These are phyloP conservation scores for Suillus subalutaceus DNA, from an alignment of 768 basidiomycete species.

Conservation along the genomic window DNA sequence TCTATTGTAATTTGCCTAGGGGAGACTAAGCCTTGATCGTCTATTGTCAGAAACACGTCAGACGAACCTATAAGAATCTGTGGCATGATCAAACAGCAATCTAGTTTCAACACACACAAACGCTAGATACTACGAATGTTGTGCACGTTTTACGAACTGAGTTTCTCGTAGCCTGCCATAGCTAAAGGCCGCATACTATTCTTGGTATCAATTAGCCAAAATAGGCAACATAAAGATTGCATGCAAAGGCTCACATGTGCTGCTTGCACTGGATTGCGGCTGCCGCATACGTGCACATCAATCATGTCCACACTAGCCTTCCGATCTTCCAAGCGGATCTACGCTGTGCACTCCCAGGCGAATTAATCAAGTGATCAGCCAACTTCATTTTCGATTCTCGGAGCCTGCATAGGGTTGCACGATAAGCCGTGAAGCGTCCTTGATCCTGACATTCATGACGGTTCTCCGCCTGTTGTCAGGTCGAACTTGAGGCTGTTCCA, in stretches of 20 bases:
- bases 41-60: background rate
- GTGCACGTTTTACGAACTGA: background rate
- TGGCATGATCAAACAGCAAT: background rate
- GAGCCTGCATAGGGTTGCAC: background rate
- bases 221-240: background rate
- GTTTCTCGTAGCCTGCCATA: background rate
- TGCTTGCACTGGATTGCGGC: background rate
- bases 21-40: background rate
- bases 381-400: background rate
- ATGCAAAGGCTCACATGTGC: background rate
- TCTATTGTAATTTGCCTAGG: background rate
- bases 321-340: background rate
- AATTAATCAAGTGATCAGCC: background rate
- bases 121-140: background rate
- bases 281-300: background rate
- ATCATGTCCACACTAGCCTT: background rate
- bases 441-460: background rate
- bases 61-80: background rate
- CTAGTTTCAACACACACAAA: background rate
- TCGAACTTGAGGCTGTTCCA: background rate
- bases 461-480: background rate
- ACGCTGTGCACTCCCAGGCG: background rate
- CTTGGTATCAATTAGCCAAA: background rate
- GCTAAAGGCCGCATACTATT: background rate
- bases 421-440: background rate